phyloP scores from a whole-genome alignment of 2,329 filamentous ascomycete genomes.

The Paramyrothecium roridum region DNA sequence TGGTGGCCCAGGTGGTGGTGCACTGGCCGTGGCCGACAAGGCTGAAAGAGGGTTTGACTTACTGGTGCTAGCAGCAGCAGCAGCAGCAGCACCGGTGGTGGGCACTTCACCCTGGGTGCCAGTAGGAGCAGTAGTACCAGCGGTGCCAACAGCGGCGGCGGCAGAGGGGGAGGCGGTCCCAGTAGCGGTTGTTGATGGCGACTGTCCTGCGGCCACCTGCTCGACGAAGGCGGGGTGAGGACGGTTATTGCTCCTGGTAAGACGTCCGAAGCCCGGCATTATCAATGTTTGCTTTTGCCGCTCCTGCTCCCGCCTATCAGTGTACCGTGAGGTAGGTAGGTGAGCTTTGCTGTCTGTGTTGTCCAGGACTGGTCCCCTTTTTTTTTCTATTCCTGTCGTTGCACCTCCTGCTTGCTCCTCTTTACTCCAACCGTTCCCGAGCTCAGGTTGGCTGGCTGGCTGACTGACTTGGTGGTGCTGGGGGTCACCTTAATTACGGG shows the following conservation, averaged over 20 bases:
- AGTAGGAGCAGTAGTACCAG: neutral
- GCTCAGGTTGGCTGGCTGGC: neutral
- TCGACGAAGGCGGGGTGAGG: slow-evolving; percentile 54
- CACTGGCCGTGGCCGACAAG: slow-evolving; percentile 41
- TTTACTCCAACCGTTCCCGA: neutral
- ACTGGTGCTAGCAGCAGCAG: slow-evolving; percentile 8
- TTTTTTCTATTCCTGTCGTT: neutral
- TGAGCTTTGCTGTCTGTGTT: neutral
- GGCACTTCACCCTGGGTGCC: neutral
- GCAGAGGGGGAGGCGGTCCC: slow-evolving; percentile 17
- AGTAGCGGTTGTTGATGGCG: slow-evolving; percentile 21
- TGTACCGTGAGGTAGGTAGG: too few species aligned
- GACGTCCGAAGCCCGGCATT: slow-evolving; percentile 53
- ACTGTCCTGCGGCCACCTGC: slow-evolving; percentile 28
- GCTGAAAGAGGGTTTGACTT: slow-evolving; percentile 34
- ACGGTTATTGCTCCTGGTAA: slow-evolving; percentile 54
- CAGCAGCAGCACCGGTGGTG: too few species aligned
- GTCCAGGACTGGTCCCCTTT: neutral
- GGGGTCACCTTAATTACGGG: neutral
- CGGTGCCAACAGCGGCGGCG: slow-evolving; percentile 8
- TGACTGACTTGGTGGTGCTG: too few species aligned
- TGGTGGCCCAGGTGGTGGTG: slow-evolving; percentile 7
- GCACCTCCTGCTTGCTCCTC: neutral
- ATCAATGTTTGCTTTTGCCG: slow-evolving; percentile 1
- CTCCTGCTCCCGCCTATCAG: neutral